A percentile compares a stretch with the other conserved stretches of the same genome.
phyloP scores from a whole-genome alignment of 768 basidiomycete species.

The Tylopilus plumbeoviolaceoides region DNA sequence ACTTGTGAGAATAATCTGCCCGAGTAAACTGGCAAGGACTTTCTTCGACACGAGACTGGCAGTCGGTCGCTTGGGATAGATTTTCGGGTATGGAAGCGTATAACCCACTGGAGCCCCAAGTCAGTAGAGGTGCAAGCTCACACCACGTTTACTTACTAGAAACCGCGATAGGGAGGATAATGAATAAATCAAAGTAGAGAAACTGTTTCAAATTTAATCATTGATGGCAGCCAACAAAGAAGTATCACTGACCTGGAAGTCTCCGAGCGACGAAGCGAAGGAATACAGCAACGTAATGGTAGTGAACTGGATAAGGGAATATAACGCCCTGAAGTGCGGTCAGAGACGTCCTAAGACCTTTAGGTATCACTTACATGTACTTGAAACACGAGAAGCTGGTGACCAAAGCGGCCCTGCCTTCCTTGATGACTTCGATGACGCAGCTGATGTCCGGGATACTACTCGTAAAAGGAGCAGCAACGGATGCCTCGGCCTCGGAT shows the following conservation, averaged over 20 bases:
- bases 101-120: constrained; percentile 70
- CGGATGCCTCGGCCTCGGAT: constrained; percentile 97
- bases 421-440: constrained; percentile 93
- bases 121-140: constrained; percentile 5
- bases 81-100: constrained; percentile 82
- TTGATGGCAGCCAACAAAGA: neutral
- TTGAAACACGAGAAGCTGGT: constrained; percentile 99
- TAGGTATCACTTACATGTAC: constrained; percentile 73
- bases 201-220: constrained; percentile 50
- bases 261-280: constrained; percentile 92
- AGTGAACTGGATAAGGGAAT: constrained; percentile 99
- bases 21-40: constrained; percentile 88
- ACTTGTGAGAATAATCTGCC: constrained; percentile 86
- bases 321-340: constrained; percentile 72
- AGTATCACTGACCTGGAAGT: constrained; percentile 73
- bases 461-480: constrained; percentile 96
- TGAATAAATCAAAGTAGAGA: constrained; percentile 95
- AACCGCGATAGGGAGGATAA: constrained; percentile 96
- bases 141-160: constrained; percentile 61
- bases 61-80: constrained; percentile 88
- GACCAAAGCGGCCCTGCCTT: constrained; percentile 92
- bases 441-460: constrained; percentile 93
- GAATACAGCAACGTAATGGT: constrained; percentile 94
- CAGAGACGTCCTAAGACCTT: neutral
- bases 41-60: constrained; percentile 95